Evolutionary conservation across 2,329 filamentous ascomycete genomes (phyloP).

Genomic region (Paraphoma chrysanthemicola): DNA sequence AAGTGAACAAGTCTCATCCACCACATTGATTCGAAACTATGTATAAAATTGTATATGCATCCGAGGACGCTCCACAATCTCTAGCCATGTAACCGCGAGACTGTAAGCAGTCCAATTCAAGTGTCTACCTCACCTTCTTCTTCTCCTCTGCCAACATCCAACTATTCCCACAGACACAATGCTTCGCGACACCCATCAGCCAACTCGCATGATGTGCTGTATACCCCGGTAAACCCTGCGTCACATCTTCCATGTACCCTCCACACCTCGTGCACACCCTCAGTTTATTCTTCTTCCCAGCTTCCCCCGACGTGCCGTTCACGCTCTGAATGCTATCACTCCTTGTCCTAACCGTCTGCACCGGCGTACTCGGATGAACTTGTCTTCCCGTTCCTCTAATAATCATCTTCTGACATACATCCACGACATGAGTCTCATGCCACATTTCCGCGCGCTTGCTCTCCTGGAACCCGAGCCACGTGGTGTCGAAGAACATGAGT

Average conservation of each 20-base stretch:
- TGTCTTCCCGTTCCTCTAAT: slow-evolving; percentile 39
- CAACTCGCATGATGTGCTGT: slow-evolving; percentile 38
- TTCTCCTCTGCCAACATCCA: slow-evolving; percentile 45
- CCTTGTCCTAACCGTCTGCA: slow-evolving; percentile 13
- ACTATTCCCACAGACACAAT: slow-evolving; percentile 47
- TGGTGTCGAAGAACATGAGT: slow-evolving; percentile 76
- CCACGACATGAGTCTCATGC: slow-evolving; percentile 65
- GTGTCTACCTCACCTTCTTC: slow-evolving; percentile 12
- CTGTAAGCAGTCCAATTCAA: neutral
- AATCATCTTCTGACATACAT: slow-evolving; percentile 63
- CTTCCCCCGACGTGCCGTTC: neutral
- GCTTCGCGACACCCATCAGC: slow-evolving; percentile 48
- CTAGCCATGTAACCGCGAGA: no score
- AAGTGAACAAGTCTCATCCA: neutral
- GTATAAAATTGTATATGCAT: no score
- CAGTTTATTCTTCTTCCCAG: slow-evolving; percentile 34
- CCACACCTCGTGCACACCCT: slow-evolving; percentile 55
- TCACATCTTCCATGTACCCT: slow-evolving; percentile 55
- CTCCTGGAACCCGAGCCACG: slow-evolving; percentile 70
- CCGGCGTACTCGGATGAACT: slow-evolving; percentile 21
- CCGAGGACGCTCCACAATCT: no score
- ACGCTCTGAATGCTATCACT: slow-evolving; percentile 32
- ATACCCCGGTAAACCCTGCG: slow-evolving; percentile 39
- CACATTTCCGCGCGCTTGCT: slow-evolving; percentile 65
- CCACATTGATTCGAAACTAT: no score